Percentiles rank a stretch among this genome's conserved stretches.
Evolutionary conservation across 495 filamentous ascomycete genomes (phyloP).

Genomic region (Lindgomyces ingoldianus): DNA sequence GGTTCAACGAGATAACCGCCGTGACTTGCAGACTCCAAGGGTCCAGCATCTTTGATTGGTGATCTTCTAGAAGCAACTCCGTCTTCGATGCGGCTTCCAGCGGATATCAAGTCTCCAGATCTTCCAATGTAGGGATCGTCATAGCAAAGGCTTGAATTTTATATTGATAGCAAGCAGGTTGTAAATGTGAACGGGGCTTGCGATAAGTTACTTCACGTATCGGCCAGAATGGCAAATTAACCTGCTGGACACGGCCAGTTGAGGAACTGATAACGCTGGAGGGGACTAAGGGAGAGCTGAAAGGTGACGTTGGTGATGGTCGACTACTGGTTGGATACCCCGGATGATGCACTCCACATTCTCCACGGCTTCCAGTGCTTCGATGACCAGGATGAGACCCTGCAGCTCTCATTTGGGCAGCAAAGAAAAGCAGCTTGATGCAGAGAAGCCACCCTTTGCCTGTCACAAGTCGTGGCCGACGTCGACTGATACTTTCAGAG

Average conservation of each 20-base stretch:
- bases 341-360: conserved; percentile 34
- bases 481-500: conserved; percentile 18
- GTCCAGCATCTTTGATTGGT: background rate
- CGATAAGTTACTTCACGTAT: background rate
- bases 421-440: conserved; percentile 15
- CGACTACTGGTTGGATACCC: conserved; percentile 13
- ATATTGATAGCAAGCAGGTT: background rate
- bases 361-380: conserved; percentile 27
- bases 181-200: background rate
- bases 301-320: background rate
- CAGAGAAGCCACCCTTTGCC: conserved; percentile 18
- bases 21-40: conserved; percentile 8
- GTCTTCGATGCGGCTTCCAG: conserved; percentile 9
- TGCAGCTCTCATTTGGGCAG: conserved; percentile 26
- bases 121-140: background rate
- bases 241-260: background rate
- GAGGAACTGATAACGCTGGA: background rate
- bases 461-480: conserved; percentile 13
- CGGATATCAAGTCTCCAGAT: background rate
- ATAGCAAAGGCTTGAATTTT: background rate
- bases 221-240: background rate
- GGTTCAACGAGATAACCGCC: conserved; percentile 14
- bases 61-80: conserved; percentile 1
- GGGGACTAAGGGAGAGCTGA: background rate
- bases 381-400: conserved; percentile 13